Percentiles rank a stretch among this genome's conserved stretches.
These are phyloP conservation scores for Heterobasidion parviporum DNA, from an alignment of 1,284 basidiomycete species.

Conservation along the genomic window DNA sequence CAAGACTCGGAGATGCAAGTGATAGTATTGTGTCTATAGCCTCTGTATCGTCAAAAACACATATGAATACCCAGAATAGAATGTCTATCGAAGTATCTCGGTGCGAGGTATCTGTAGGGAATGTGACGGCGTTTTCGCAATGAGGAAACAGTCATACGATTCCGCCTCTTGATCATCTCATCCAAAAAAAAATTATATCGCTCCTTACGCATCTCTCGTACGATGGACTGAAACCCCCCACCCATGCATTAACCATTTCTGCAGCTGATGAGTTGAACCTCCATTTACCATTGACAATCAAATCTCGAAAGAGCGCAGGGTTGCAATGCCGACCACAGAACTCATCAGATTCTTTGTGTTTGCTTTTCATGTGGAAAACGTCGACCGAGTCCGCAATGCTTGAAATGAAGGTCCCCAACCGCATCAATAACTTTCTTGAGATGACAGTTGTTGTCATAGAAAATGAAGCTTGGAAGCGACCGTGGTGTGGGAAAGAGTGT, in stretches of 20 bases:
- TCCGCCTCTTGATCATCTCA: not conserved
- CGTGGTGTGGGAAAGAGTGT: too few relatives aligned
- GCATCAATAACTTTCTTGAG: slow-evolving; percentile 6
- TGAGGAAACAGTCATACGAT: not conserved
- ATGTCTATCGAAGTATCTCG: too few relatives aligned
- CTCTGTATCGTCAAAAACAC: too few relatives aligned
- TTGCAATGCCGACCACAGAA: slow-evolving; percentile 24
- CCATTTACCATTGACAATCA: slow-evolving; percentile 18
- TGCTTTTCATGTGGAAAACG: slow-evolving; percentile 24
- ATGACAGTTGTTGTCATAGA: slow-evolving; percentile 24
- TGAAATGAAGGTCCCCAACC: slow-evolving; percentile 12
- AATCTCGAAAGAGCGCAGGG: slow-evolving; percentile 18
- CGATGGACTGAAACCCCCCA: slow-evolving; percentile 14
- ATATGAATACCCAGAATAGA: too few relatives aligned
- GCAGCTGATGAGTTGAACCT: slow-evolving; percentile 19
- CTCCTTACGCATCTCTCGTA: not conserved
- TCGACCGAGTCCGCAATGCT: slow-evolving; percentile 20
- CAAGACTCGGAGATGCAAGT: too few relatives aligned
- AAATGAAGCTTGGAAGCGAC: slow-evolving; percentile 5
- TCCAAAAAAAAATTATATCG: not conserved
- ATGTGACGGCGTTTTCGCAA: not conserved
- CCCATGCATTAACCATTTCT: slow-evolving; percentile 19
- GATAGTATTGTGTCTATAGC: too few relatives aligned
- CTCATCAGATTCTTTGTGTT: slow-evolving; percentile 22
- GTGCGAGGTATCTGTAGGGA: too few relatives aligned